These are phyloP conservation scores for Sporothrix brasiliensis DNA, from an alignment of 2,329 filamentous ascomycete genomes.

Conservation along the genomic window DNA sequence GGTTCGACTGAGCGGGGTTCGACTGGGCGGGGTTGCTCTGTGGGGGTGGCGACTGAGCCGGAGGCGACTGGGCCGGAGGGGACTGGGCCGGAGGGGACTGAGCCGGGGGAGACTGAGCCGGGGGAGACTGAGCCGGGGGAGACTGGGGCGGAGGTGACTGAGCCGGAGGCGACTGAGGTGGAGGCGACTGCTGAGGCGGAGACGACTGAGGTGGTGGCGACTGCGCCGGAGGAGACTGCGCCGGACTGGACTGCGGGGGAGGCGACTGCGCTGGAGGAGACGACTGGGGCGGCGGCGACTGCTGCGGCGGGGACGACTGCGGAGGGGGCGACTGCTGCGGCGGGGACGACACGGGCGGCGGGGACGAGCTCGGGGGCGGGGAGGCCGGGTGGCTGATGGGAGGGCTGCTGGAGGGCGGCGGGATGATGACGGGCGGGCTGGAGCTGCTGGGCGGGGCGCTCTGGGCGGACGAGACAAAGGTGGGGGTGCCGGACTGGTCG, in stretches of 20 bases:
- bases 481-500: conserved; percentile 22
- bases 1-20: background rate
- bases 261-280: background rate
- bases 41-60: background rate
- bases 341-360: background rate
- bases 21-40: background rate
- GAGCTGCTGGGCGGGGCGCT: conserved; percentile 20
- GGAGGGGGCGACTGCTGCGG: background rate
- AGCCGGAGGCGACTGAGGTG: background rate
- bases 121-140: background rate
- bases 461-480: conserved; percentile 32
- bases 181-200: background rate
- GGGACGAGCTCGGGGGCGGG: background rate
- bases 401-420: background rate
- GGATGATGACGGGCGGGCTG: conserved; percentile 21
- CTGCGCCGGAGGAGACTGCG: background rate
- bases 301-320: background rate
- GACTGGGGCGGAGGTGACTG: background rate
- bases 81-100: background rate
- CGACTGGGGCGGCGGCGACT: background rate
- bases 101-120: background rate
- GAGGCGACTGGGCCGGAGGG: background rate
- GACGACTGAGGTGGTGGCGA: background rate
- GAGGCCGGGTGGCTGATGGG: background rate
- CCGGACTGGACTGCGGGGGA: background rate